Percentiles rank a stretch among this genome's conserved stretches.
Evolutionary conservation across 192 early-diverging fungal species (phyloP).

Genomic region (Linnemannia exigua): DNA sequence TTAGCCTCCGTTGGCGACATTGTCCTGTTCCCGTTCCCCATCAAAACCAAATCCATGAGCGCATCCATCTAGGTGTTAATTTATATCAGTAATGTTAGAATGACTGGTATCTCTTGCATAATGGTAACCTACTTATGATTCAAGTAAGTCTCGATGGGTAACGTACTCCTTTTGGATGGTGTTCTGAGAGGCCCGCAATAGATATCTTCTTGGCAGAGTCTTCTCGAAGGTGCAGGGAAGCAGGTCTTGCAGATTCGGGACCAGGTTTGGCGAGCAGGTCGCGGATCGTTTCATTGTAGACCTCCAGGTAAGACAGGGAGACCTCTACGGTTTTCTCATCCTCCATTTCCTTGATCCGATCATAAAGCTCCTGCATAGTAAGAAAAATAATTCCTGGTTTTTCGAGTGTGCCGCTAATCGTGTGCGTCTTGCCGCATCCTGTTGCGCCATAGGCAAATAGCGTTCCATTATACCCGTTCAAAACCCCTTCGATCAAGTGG

Average conservation of each 20-base stretch:
- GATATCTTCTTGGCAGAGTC: conserved; percentile 75
- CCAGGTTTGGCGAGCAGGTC: conserved; percentile 76
- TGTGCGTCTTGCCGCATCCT: conserved; percentile 92
- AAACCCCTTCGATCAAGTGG: conserved; percentile 76
- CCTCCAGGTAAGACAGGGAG: conserved; percentile 89
- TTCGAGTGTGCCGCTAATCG: conserved; percentile 68
- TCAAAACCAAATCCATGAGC: conserved; percentile 79
- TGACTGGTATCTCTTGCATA: not conserved
- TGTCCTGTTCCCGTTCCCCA: conserved; percentile 76
- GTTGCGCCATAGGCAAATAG: conserved; percentile 93
- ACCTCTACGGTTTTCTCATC: conserved; percentile 81
- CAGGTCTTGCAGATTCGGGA: conserved; percentile 53
- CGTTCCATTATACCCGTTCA: conserved; percentile 88
- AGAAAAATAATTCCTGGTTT: conserved; percentile 93
- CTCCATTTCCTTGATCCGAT: conserved; percentile 72
- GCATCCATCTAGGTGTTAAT: conserved; percentile 61
- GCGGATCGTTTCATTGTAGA: conserved; percentile 97
- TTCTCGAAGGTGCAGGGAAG: conserved; percentile 78
- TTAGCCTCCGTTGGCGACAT: conserved; percentile 93
- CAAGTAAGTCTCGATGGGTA: not conserved
- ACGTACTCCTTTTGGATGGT: conserved; percentile 62
- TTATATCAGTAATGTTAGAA: too few relatives aligned
- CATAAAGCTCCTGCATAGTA: conserved; percentile 93
- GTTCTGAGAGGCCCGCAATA: conserved; percentile 81
- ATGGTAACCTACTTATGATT: not conserved